phyloP scores from a whole-genome alignment of 305 asterid genomes.

The Fraxinus floribunda region DNA sequence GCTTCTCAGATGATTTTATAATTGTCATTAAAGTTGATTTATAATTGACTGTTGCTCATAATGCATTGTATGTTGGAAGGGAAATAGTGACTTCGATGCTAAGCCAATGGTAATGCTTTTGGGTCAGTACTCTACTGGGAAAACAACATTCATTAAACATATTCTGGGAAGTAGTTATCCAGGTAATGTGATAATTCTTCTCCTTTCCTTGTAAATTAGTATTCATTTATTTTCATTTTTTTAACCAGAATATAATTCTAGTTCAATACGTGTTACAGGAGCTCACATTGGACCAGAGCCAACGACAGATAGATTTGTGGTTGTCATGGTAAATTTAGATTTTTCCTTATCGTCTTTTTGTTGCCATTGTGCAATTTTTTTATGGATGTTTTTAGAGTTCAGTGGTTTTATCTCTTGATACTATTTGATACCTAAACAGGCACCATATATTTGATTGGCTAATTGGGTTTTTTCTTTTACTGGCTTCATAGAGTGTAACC shows the following conservation, averaged over 20 bases:
- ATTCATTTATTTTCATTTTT: neutral
- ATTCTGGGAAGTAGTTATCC: conserved; percentile 78
- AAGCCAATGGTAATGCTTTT: conserved; percentile 97
- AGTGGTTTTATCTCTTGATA: conserved; percentile 15
- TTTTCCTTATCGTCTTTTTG: neutral
- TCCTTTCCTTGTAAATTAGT: neutral
- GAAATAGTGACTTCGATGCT: conserved; percentile 93
- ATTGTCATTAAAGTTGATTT: conserved; percentile 20
- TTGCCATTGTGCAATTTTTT: neutral
- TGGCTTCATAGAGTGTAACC: neutral
- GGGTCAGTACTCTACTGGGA: conserved; percentile 97
- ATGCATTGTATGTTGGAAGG: conserved; percentile 44
- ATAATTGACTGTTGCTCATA: conserved; percentile 16
- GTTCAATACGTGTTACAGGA: conserved; percentile 40
- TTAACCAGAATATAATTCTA: neutral
- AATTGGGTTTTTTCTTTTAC: neutral
- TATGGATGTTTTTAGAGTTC: neutral
- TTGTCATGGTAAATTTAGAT: conserved; percentile 67
- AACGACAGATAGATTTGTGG: conserved; percentile 96
- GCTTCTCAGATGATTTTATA: neutral
- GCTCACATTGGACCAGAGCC: conserved; percentile 99
- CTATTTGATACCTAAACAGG: conserved; percentile 7
- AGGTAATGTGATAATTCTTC: conserved; percentile 39
- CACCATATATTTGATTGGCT: neutral
- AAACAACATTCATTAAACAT: conserved; percentile 94